Percentiles rank a stretch among this genome's conserved stretches.
These are phyloP conservation scores for Pseudofabraea citricarpa DNA, from an alignment of 2,329 filamentous ascomycete genomes.

Conservation along the genomic window DNA sequence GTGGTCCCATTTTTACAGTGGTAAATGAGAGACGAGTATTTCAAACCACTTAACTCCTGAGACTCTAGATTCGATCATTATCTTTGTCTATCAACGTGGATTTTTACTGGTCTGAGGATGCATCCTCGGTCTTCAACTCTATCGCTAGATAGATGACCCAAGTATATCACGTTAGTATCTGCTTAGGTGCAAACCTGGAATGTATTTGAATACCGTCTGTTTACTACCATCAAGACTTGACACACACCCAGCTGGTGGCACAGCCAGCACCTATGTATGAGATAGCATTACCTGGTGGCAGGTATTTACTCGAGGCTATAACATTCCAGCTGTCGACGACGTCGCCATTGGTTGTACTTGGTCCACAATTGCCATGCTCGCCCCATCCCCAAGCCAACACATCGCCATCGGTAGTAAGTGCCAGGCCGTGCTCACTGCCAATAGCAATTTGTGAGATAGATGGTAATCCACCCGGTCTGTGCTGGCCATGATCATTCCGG, in stretches of 20 bases:
- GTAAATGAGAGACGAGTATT: no score
- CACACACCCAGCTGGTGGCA: conserved; percentile 78
- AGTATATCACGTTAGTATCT: no score
- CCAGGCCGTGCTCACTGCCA: conserved; percentile 88
- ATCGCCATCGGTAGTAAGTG: conserved; percentile 57
- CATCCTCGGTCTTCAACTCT: no score
- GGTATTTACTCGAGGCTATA: conserved; percentile 53
- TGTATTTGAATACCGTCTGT: neutral
- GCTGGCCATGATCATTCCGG: conserved; percentile 77
- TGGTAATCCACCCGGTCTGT: conserved; percentile 60
- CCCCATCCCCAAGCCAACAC: conserved; percentile 93
- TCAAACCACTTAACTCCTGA: no score
- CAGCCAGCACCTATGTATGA: conserved; percentile 74
- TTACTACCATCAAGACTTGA: conserved; percentile 23
- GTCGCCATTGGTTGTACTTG: conserved; percentile 55
- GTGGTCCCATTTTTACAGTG: no score
- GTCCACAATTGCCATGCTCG: conserved; percentile 94
- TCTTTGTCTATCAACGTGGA: no score
- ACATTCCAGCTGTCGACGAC: conserved; percentile 66
- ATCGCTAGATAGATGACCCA: no score
- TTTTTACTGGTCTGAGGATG: no score
- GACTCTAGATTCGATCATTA: no score
- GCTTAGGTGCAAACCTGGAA: no score
- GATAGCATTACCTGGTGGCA: conserved; percentile 48
- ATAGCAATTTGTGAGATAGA: conserved; percentile 60